Percentiles rank a stretch among this genome's conserved stretches.
phyloP scores from a whole-genome alignment of 441 rosid species.

The Pelargonium australe region DNA sequence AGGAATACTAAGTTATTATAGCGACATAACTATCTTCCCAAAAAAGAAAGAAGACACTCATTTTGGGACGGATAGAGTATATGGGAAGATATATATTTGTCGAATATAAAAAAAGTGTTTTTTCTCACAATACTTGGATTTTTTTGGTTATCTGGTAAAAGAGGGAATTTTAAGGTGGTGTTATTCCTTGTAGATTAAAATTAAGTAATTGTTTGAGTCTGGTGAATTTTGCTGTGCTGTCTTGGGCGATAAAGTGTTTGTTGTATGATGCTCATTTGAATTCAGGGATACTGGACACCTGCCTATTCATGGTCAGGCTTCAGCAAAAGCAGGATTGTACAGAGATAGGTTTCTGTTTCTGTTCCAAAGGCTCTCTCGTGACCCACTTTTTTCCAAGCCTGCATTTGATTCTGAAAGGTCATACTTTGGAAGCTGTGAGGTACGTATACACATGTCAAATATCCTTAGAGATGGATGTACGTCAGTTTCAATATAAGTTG shows the following conservation, averaged over 20 bases:
- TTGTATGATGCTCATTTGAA: background rate
- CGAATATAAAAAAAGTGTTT: background rate
- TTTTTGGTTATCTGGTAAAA: background rate
- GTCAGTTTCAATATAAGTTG: background rate
- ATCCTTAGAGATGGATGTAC: background rate
- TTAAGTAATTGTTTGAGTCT: background rate
- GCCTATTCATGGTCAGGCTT: conserved; percentile 75
- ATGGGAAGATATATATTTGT: background rate
- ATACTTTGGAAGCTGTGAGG: conserved; percentile 67
- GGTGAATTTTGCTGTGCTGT: background rate
- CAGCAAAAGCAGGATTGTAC: conserved; percentile 61
- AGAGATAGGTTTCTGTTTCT: conserved; percentile 67
- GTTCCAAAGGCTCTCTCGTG: conserved; percentile 77
- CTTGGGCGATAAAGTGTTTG: background rate
- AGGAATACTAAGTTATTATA: too few species aligned
- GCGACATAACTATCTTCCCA: too few species aligned
- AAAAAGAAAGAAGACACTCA: too few species aligned
- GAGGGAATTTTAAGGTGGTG: background rate
- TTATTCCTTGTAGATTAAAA: background rate
- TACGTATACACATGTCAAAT: conserved; percentile 16
- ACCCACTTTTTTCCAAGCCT: conserved; percentile 66
- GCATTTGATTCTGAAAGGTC: conserved; percentile 63
- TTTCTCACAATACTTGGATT: background rate
- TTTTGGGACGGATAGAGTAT: background rate
- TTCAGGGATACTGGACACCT: conserved; percentile 49